These are phyloP conservation scores for Fremontodendron californicum DNA, from an alignment of 345 rosid genomes.

Conservation along the genomic window DNA sequence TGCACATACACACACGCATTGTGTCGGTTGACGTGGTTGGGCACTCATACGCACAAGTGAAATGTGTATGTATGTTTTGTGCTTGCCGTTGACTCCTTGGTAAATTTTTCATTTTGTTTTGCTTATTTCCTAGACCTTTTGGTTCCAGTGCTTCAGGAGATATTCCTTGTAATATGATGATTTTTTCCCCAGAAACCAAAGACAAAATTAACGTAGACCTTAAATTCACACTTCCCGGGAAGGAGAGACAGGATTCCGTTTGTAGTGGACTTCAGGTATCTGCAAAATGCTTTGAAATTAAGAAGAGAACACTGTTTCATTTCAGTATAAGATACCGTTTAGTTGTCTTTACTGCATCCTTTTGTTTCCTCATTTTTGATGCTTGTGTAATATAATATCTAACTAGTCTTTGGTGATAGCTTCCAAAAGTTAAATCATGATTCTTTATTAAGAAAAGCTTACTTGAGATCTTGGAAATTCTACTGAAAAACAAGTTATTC, in stretches of 20 bases:
- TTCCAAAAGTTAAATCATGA: neutral
- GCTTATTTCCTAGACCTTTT: neutral
- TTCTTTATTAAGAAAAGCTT: neutral
- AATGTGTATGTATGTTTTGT: neutral
- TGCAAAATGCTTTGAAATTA: neutral
- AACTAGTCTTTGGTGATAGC: neutral
- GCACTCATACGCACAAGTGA: neutral
- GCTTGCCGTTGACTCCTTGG: neutral
- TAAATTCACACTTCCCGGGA: constrained; percentile 81
- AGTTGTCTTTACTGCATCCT: neutral
- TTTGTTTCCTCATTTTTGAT: neutral
- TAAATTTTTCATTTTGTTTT: neutral
- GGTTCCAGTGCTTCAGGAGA: constrained; percentile 5
- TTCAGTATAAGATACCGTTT: neutral
- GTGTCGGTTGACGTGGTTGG: neutral
- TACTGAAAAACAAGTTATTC: neutral
- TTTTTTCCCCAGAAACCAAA: constrained; percentile 43
- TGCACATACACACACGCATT: too few relatives aligned
- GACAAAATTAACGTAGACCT: constrained; percentile 53
- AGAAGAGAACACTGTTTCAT: constrained; percentile 1
- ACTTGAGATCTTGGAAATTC: neutral
- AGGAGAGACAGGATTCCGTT: constrained; percentile 97
- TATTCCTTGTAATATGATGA: constrained; percentile 13
- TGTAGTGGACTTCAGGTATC: constrained; percentile 84
- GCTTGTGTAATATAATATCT: neutral